Evolutionary conservation across 2,329 filamentous ascomycete genomes (phyloP), one percentile per base, ranked within the genome.

Genomic region (Aureobasidium pullulans): DNA sequence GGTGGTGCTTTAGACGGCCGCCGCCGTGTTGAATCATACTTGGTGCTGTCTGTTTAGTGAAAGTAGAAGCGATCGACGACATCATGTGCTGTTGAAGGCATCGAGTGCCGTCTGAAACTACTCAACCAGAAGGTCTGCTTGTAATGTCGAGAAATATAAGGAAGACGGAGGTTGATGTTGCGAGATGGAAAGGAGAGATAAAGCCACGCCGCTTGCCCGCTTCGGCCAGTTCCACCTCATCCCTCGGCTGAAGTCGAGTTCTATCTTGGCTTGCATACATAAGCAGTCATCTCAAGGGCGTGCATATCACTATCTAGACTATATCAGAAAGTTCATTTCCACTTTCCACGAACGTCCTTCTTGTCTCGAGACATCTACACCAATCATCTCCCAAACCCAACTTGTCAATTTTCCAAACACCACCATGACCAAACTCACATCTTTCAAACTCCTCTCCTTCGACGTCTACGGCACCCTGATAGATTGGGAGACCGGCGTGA

Each of bases 391-490:
- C 34, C 8, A 2, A 9, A 9, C 13, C 13, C 34, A 36, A 36
- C 34, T 13, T 36, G 2, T 36, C 34, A 36, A 36, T 36, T 4
- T 13, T 9, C 34, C 34, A 15, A 44, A 44, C 42, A 23, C 39
- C 29, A 48, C 15, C 28, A 57, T 57, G 54, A 2, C 54, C 32
- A 47, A 48, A 47, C 54, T 59, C 40, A 57, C 42, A 15, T 28
- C 50, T 39, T 49, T 69, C 62, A 70, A 69, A 57, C 72, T 82
- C 61, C 81, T 90, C 52, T 85, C 84, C 66, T 90, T 92, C 73
- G 88, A 93, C 73, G 84, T 88, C 75, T 92, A 89, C 71, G 88
- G 88, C 70, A 93, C 89, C 0, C 79, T 92, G 3, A 83, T 92
- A 62, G 87, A 92, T 76, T 90, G 87, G 87, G 86, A 90, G 70